These are phyloP conservation scores for Strombidium stylifer DNA, from an alignment of 73 alveolate species.

Conservation along the genomic window DNA sequence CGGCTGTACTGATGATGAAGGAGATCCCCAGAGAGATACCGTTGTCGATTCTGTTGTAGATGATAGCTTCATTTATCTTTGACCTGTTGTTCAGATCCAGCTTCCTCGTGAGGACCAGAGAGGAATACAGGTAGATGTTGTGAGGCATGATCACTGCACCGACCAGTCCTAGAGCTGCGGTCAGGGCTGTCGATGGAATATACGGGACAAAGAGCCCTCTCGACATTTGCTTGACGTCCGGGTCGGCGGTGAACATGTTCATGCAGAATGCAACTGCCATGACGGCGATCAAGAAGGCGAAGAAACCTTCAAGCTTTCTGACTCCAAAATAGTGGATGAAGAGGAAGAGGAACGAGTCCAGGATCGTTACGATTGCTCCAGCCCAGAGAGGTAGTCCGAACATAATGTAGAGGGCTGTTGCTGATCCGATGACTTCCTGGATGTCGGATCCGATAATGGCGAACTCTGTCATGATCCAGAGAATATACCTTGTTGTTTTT, in stretches of 20 bases:
- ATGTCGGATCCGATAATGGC: slow-evolving; percentile 83
- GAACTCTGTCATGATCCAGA: slow-evolving; percentile 80
- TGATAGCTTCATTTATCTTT: slow-evolving; percentile 44
- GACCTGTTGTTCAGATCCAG: slow-evolving; percentile 5
- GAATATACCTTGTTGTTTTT: slow-evolving; percentile 42
- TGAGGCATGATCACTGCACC: slow-evolving; percentile 88
- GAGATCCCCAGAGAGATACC: slow-evolving; percentile 57
- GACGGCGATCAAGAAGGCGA: slow-evolving; percentile 50
- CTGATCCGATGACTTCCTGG: slow-evolving; percentile 80
- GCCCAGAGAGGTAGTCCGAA: slow-evolving; percentile 48
- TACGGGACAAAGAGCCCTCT: slow-evolving; percentile 59
- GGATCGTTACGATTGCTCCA: slow-evolving; percentile 63
- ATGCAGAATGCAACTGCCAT: slow-evolving; percentile 68
- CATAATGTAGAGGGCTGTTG: slow-evolving; percentile 57
- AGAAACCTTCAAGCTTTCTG: slow-evolving; percentile 54
- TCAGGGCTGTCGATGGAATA: slow-evolving; percentile 44
- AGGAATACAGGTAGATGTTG: slow-evolving; percentile 66
- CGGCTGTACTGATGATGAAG: slow-evolving; percentile 68
- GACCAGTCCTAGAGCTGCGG: slow-evolving; percentile 54
- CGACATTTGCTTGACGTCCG: slow-evolving; percentile 34
- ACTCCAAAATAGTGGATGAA: slow-evolving; percentile 68
- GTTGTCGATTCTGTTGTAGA: slow-evolving; percentile 51
- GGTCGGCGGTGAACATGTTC: slow-evolving; percentile 44
- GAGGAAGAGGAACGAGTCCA: slow-evolving; percentile 64
- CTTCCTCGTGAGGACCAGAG: slow-evolving; percentile 62